These are phyloP conservation scores for Rhizopus arrhizus DNA, from an alignment of 371 early-diverging fungal genomes.

Conservation along the genomic window DNA sequence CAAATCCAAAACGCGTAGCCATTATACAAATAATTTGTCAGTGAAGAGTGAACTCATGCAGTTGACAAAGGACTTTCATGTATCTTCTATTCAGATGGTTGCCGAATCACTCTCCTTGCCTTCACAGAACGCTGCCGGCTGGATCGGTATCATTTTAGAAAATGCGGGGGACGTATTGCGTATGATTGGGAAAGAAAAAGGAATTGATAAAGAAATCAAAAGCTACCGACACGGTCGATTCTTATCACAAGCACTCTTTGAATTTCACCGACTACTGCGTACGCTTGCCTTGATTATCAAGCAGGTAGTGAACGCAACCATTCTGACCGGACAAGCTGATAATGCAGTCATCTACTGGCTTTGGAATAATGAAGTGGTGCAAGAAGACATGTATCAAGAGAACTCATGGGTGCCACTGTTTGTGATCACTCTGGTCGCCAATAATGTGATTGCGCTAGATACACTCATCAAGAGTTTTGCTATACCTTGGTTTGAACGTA, in stretches of 20 bases:
- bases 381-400: slow-evolving; percentile 36
- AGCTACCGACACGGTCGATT: slow-evolving; percentile 7
- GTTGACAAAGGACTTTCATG: slow-evolving; percentile 36
- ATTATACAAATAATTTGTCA: slow-evolving; percentile 24
- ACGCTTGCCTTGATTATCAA: slow-evolving; percentile 39
- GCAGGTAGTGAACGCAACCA: slow-evolving; percentile 28
- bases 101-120: slow-evolving; percentile 45
- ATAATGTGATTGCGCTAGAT: slow-evolving; percentile 47
- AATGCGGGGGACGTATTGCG: slow-evolving; percentile 45
- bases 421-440: slow-evolving; percentile 49
- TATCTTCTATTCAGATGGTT: slow-evolving; percentile 32
- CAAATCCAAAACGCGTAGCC: slow-evolving; percentile 29
- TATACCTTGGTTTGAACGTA: slow-evolving; percentile 45
- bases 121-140: slow-evolving; percentile 41
- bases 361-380: slow-evolving; percentile 17
- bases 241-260: slow-evolving; percentile 20
- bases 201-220: slow-evolving; percentile 12
- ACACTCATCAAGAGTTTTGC: slow-evolving; percentile 45
- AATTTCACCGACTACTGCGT: slow-evolving; percentile 33
- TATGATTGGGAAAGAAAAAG: slow-evolving; percentile 32
- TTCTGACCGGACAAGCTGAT: slow-evolving; percentile 46
- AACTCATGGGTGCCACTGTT: slow-evolving; percentile 56
- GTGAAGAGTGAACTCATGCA: slow-evolving; percentile 44
- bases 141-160: slow-evolving; percentile 48
- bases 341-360: slow-evolving; percentile 43